A percentile compares a stretch with the other conserved stretches of the same genome.
Conservation (phyloP, 345 rosid species). For the Rubroshorea leprosula region DNA sequence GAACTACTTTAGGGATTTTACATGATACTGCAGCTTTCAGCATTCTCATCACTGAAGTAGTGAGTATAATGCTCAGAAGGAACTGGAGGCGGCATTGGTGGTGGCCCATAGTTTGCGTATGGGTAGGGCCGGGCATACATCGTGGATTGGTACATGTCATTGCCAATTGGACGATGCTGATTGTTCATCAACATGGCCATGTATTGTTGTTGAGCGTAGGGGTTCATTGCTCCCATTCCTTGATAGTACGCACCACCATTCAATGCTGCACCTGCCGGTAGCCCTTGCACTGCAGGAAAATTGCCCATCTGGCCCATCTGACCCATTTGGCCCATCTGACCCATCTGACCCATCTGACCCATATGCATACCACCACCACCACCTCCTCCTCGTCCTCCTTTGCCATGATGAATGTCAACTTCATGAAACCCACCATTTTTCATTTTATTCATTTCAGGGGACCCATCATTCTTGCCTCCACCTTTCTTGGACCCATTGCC, state of each 20-base stretch:
- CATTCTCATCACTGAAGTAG: slow-evolving; percentile 85
- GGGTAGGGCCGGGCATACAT: slow-evolving; percentile 71
- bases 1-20: slow-evolving; percentile 24
- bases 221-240: slow-evolving; percentile 31
- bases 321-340: slow-evolving; percentile 30
- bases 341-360: slow-evolving; percentile 29
- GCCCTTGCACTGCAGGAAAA: slow-evolving; percentile 67
- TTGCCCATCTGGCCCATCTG: slow-evolving; percentile 35
- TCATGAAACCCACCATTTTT: slow-evolving; percentile 40
- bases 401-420: slow-evolving; percentile 29
- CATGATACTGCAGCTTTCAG: slow-evolving; percentile 85
- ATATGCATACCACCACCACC: slow-evolving; percentile 21
- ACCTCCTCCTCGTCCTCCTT: slow-evolving; percentile 27
- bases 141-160: slow-evolving; percentile 76
- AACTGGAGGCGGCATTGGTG: slow-evolving; percentile 43
- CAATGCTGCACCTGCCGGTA: slow-evolving; percentile 41
- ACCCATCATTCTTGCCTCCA: slow-evolving; percentile 42
- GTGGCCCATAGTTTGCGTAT: slow-evolving; percentile 51
- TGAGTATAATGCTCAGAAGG: slow-evolving; percentile 54
- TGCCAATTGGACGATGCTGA: slow-evolving; percentile 42
- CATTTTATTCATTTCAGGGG: slow-evolving; percentile 28
- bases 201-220: slow-evolving; percentile 44
- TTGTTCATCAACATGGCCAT: slow-evolving; percentile 64
- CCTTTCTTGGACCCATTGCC: slow-evolving; percentile 48
- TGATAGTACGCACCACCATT: slow-evolving; percentile 44